phyloP scores from a whole-genome alignment of 768 basidiomycete genomes.

The Artomyces pyxidatus region DNA sequence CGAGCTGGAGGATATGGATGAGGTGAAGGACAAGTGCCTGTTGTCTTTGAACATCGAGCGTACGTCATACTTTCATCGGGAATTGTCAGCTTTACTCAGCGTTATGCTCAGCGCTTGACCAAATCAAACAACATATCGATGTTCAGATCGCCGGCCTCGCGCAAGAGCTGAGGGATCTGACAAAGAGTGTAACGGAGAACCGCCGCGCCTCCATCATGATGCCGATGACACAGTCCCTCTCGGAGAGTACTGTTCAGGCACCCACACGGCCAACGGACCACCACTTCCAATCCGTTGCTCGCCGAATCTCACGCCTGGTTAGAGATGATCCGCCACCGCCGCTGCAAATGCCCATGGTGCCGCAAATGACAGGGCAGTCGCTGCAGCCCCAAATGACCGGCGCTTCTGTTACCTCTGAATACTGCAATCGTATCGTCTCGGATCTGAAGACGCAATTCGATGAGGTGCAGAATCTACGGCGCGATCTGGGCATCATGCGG shows the following conservation, averaged over 20 bases:
- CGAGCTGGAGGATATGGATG: slow-evolving; percentile 90
- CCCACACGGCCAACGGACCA: slow-evolving; percentile 64
- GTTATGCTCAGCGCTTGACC: slow-evolving; percentile 76
- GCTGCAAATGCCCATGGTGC: slow-evolving; percentile 31
- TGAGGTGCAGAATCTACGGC: slow-evolving; percentile 88
- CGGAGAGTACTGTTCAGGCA: slow-evolving; percentile 52
- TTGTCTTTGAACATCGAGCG: slow-evolving; percentile 95
- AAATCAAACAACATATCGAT: slow-evolving; percentile 98
- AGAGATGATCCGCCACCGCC: slow-evolving; percentile 26
- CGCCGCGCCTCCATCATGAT: slow-evolving; percentile 44
- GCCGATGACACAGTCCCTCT: slow-evolving; percentile 38
- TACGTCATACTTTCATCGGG: slow-evolving; percentile 36
- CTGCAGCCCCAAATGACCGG: slow-evolving; percentile 64
- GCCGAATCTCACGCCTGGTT: slow-evolving; percentile 66
- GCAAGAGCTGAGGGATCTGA: slow-evolving; percentile 87
- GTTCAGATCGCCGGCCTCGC: slow-evolving; percentile 77
- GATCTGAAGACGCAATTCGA: slow-evolving; percentile 92
- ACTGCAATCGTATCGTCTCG: slow-evolving; percentile 62
- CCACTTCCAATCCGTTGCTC: slow-evolving; percentile 66
- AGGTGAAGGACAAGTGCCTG: slow-evolving; percentile 82
- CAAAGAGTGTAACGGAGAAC: slow-evolving; percentile 47
- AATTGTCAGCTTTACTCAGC: background rate
- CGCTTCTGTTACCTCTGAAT: slow-evolving; percentile 64
- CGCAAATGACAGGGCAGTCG: slow-evolving; percentile 62
- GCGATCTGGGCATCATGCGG: slow-evolving; percentile 88